Base-by-base conservation (phyloP, 306 rosid genomes). In the Trifolium fragiferum region DNA sequence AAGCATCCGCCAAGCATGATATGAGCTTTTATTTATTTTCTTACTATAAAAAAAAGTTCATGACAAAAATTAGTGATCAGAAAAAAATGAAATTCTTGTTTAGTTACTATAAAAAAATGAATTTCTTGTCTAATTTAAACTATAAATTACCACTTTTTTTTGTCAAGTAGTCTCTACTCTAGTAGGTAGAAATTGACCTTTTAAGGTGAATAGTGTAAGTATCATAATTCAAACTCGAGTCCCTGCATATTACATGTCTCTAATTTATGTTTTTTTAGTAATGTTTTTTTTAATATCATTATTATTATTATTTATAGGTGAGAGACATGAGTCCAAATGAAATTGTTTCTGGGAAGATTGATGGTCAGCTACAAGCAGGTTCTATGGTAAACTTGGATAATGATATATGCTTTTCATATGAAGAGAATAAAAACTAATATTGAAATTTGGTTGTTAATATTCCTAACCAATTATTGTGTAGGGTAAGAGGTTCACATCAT, bases 351-450 rank as follows among this genome's bases (percentile, higher is more conserved):
- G 84, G 88, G 80, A 86, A 84, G 79, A 83, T 70, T 30, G 76
- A 71, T 68, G 84, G 73, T 75, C 85, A 79, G 62, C 58, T 79
- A n/a, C 72, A 76, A 53, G 63, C 63, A 57, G 86, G 76, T 78
- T 88, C 86, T 70, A 70, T 68, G 97, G 98, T 93, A 84, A 79
- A 69, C 76, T 50, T 68, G 44, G 33, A 66, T 55, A 33, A 32
- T 33, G 0, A 14, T 44, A 9, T 12, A 41, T 70, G 12, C 4
- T 76, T 71, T 76, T 74, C 20, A 68, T 76, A 4, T 75, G 10
- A 53, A 35, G 57, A 44, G 63, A 30, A 37, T 30, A 41, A 38
- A 63, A 76, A 54, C n/a, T 53, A 43, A 44, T 23, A 69, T 69
- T 30, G 9, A 16, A 70, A 35, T 69, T 71, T 71, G 37, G 49